Conservation (phyloP, 768 basidiomycete species). For the Phylloporus sp. region DNA sequence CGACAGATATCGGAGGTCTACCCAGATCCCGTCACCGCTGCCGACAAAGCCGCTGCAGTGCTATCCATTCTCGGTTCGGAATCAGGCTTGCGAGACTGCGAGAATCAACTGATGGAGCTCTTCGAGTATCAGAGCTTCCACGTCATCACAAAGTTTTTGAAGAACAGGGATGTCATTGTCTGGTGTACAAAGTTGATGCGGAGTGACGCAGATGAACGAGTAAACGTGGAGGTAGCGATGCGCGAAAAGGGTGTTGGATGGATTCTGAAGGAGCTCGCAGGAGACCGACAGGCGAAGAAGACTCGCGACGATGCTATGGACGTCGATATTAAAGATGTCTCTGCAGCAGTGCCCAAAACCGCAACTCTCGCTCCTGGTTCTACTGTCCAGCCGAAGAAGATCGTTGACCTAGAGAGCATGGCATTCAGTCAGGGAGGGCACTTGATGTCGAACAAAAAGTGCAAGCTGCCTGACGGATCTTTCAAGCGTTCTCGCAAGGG, state of each 20-base stretch:
- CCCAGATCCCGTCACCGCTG: constrained; percentile 90
- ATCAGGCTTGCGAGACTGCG: constrained; percentile 83
- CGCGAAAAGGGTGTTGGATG: constrained; percentile 94
- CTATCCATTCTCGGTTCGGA: constrained; percentile 85
- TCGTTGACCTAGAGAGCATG: constrained; percentile 89
- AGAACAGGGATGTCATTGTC: constrained; percentile 93
- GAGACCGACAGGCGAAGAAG: constrained; percentile 66
- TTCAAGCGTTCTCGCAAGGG: constrained; percentile 97
- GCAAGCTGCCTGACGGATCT: constrained; percentile 94
- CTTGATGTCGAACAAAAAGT: constrained; percentile 98
- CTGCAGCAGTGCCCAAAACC: constrained; percentile 61
- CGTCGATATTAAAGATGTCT: constrained; percentile 57
- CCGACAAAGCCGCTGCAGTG: constrained; percentile 84
- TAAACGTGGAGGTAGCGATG: constrained; percentile 97
- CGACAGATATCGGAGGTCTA: constrained; percentile 89
- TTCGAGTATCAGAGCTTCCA: constrained; percentile 94
- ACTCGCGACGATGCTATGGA: constrained; percentile 66
- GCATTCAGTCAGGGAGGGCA: constrained; percentile 97
- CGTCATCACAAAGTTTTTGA: constrained; percentile 83
- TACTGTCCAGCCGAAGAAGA: constrained; percentile 77
- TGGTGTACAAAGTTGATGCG: constrained; percentile 98
- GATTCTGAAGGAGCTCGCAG: constrained; percentile 86
- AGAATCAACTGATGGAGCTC: constrained; percentile 94
- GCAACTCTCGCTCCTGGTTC: constrained; percentile 87
- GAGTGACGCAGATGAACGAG: constrained; percentile 80